Base-by-base conservation (phyloP, 108 stramenopile genomes). In the Nannochloropsis gaditana region DNA sequence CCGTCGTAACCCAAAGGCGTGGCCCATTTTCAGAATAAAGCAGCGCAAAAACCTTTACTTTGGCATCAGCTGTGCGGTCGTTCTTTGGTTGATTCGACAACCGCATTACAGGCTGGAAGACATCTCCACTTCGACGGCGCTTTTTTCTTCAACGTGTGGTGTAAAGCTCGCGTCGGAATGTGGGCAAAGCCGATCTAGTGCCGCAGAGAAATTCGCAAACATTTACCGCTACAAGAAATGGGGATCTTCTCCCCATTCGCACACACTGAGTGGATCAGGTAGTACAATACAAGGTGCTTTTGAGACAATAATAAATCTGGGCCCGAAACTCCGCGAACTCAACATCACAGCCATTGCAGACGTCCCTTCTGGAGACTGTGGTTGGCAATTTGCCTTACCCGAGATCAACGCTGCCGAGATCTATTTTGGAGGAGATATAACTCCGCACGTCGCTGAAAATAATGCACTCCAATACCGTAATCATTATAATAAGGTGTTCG, bases 401-500 rank as follows among this genome's bases (percentile, higher is more conserved):
- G n/a, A 15, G 19, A 73, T 73, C 15, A 73, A 73, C 3, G 6
- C 59, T 15, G 59, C 59, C 15, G 59, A 73, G 3, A n/a, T n/a
- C 2, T 73, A 3, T 73, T 73, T 73, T n/a, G 59, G 59, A 4
- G 59, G 59, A 3, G 59, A 73, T 8, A 73, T 73, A n/a, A 73
- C 59, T 15, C 59, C 59, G 59, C 59, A 73, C 8, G 59, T 73
- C 4, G 59, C 59, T 4, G 2, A 5, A 73, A n/a, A 73, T n/a
- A 73, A 73, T 73, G 59, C 59, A n/a, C 2, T n/a, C 15, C 15
- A 2, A 2, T 73, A n/a, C n/a, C 59, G n/a, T n/a, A 73, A 73
- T n/a, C 59, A 73, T 73, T n/a, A n/a, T 15, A 73, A 73, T 73
- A 73, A 73, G n/a, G 59, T 73, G n/a, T 73, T 73, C n/a, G 59